These are phyloP conservation scores for Colletotrichum liaoningense DNA, from an alignment of 2,329 filamentous ascomycete genomes.

Conservation along the genomic window DNA sequence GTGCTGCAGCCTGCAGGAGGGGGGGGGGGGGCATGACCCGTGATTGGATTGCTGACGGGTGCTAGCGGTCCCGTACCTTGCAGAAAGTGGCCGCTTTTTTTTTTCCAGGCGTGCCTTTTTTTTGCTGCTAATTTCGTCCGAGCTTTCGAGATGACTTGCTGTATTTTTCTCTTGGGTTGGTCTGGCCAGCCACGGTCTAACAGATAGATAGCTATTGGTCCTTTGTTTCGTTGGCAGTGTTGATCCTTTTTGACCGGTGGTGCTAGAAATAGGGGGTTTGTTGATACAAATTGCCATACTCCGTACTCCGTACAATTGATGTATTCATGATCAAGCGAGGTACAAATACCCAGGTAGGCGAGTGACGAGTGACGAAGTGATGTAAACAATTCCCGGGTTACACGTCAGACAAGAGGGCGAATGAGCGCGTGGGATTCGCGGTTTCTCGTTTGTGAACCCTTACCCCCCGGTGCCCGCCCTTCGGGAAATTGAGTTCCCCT, in stretches of 20 bases:
- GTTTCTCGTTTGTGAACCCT: background rate
- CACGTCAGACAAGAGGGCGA: slow-evolving; percentile 1
- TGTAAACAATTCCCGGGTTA: background rate
- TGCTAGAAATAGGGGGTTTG: slow-evolving; percentile 2
- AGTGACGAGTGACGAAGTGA: background rate
- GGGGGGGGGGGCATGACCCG: background rate
- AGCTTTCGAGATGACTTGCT: background rate
- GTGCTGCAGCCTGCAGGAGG: background rate
- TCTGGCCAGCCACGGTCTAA: background rate
- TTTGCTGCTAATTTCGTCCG: background rate
- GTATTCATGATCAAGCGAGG: background rate
- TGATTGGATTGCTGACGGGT: slow-evolving; percentile 14
- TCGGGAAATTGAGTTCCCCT: slow-evolving; percentile 2
- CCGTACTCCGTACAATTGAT: background rate
- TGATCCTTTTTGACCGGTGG: background rate
- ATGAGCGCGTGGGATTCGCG: background rate
- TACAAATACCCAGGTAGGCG: background rate
- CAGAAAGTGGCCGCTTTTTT: slow-evolving; percentile 7
- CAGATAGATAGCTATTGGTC: background rate
- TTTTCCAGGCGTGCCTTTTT: background rate
- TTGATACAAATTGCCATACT: background rate
- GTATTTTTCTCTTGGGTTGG: background rate
- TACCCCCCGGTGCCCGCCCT: background rate
- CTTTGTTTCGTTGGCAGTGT: background rate
- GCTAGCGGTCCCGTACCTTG: slow-evolving; percentile 13